phyloP scores from a whole-genome alignment of 345 rosid genomes.

The Eucalyptus pauciflora region DNA sequence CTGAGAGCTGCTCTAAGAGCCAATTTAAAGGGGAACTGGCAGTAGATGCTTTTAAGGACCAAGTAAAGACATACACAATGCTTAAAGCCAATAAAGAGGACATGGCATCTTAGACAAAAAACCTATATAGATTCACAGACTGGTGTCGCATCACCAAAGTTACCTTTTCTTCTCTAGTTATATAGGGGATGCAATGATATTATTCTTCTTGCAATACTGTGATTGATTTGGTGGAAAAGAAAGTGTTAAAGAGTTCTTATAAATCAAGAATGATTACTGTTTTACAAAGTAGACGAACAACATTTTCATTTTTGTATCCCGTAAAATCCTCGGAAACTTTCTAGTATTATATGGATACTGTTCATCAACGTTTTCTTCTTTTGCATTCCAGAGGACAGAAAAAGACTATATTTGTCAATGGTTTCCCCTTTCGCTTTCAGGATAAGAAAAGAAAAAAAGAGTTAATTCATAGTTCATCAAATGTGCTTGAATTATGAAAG shows the following conservation, averaged over 20 bases:
- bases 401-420: not conserved
- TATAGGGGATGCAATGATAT: not conserved
- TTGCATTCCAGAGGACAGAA: not conserved
- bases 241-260: not conserved
- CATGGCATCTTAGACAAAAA: not conserved
- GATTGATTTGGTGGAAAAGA: not conserved
- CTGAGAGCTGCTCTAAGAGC: not conserved
- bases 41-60: not conserved
- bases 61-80: not conserved
- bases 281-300: not conserved
- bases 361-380: not conserved
- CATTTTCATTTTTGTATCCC: not conserved
- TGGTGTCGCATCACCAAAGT: not conserved
- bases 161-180: not conserved
- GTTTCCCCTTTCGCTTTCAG: not conserved
- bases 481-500: not conserved
- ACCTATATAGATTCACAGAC: not conserved
- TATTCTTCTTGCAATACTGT: not conserved
- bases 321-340: not conserved
- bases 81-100: not conserved
- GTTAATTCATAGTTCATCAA: not conserved
- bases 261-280: not conserved
- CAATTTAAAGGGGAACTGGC: not conserved
- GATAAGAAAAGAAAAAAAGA: not conserved
- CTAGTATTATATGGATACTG: not conserved